Percentiles rank a stretch among this genome's conserved stretches.
phyloP scores from a whole-genome alignment of 106 monocot genomes.

The Dendrobium huoshanense region DNA sequence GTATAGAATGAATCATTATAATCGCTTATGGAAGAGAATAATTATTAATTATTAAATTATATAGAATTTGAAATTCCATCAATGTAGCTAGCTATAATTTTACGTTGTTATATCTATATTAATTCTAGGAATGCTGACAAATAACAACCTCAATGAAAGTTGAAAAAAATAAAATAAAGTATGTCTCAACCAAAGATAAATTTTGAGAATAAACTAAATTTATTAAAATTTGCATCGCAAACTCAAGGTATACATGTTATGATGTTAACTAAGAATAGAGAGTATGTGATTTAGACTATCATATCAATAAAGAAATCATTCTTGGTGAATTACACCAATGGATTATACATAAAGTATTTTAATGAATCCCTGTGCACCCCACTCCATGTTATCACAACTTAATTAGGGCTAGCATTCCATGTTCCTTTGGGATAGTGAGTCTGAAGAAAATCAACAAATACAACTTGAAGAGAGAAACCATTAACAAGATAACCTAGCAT shows the following conservation, averaged over 20 bases:
- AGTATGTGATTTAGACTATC: neutral
- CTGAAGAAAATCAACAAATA: slow-evolving; percentile 95
- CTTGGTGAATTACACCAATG: slow-evolving; percentile 48
- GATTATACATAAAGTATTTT: slow-evolving; percentile 41
- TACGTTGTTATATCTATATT: too few relatives aligned
- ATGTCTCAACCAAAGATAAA: neutral
- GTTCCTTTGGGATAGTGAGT: slow-evolving; percentile 88
- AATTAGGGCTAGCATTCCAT: slow-evolving; percentile 86
- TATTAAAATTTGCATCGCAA: neutral
- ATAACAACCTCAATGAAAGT: neutral
- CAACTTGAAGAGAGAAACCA: slow-evolving; percentile 49
- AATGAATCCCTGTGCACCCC: slow-evolving; percentile 82
- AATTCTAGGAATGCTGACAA: neutral
- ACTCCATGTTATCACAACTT: slow-evolving; percentile 81
- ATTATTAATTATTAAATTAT: neutral
- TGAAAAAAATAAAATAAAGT: neutral
- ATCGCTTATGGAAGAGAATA: neutral
- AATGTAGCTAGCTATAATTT: neutral
- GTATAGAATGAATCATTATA: neutral
- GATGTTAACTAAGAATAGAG: neutral
- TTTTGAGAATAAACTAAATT: neutral
- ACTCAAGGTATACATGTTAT: neutral
- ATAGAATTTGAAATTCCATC: neutral
- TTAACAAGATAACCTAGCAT: neutral
- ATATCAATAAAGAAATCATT: slow-evolving; percentile 65